Percentiles rank a stretch among this genome's conserved stretches.
Conservation (phyloP, 441 rosid species). For the Melastoma candidum region DNA sequence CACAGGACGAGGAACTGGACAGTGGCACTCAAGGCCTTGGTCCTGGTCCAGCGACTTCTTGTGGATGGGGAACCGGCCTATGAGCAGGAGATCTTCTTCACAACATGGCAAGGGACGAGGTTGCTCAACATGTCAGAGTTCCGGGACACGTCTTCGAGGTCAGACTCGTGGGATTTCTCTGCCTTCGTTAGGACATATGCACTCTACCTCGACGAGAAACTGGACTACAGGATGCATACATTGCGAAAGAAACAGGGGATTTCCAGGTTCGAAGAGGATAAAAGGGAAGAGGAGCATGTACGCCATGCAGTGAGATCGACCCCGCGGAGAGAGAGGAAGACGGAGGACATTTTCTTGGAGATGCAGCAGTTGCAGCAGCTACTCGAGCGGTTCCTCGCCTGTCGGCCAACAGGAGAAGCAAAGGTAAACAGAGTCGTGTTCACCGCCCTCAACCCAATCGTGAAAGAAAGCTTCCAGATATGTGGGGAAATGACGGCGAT, state of each 20-base stretch:
- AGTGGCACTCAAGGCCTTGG: conserved; percentile 74
- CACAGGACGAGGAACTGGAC: conserved; percentile 83
- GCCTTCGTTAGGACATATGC: conserved; percentile 80
- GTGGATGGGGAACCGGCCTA: conserved; percentile 61
- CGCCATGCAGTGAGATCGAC: conserved; percentile 23
- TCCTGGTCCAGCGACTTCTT: conserved; percentile 58
- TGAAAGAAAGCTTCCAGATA: too few species aligned
- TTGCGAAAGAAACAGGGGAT: conserved; percentile 45
- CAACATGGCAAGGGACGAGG: conserved; percentile 77
- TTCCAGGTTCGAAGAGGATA: conserved; percentile 37
- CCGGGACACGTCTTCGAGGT: conserved; percentile 33
- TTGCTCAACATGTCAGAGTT: conserved; percentile 82
- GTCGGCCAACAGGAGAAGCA: conserved; percentile 65
- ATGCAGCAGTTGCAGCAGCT: conserved; percentile 65
- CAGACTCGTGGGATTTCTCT: conserved; percentile 72
- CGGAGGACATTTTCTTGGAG: conserved; percentile 41
- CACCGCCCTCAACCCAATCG: too few species aligned
- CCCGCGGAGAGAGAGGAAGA: conserved; percentile 47
- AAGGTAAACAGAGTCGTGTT: too few species aligned
- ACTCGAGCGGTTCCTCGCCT: conserved; percentile 75
- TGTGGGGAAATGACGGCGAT: too few species aligned
- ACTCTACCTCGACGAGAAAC: conserved; percentile 61
- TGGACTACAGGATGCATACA: conserved; percentile 65
- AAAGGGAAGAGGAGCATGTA: conserved; percentile 13
- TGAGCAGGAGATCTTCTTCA: conserved; percentile 84